These are phyloP conservation scores for Fusarium drepaniforme DNA, from an alignment of 2,329 filamentous ascomycete species.

Conservation along the genomic window DNA sequence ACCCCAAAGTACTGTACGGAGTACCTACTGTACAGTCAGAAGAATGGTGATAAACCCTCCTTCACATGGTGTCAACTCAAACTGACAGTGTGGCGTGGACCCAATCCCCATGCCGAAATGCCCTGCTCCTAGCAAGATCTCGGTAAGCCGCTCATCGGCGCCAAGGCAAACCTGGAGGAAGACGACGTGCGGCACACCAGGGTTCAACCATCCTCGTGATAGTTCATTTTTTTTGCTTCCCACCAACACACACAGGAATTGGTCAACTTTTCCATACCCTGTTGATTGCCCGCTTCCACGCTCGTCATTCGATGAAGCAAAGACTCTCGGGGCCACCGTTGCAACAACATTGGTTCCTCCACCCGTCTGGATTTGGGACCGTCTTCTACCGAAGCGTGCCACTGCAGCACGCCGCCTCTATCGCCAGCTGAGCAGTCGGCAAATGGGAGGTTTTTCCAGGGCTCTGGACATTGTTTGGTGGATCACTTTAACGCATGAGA, in stretches of 20 bases:
- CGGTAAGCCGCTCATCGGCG: constrained; percentile 20
- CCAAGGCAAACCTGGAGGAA: constrained; percentile 18
- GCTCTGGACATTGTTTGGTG: constrained; percentile 43
- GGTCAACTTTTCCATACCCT: constrained; percentile 8
- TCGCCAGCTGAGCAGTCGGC: constrained; percentile 31
- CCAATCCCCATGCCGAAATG: constrained; percentile 33
- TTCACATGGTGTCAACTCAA: constrained; percentile 30
- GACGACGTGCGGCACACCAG: constrained; percentile 17
- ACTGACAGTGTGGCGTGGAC: constrained; percentile 31
- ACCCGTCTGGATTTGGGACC: constrained; percentile 26
- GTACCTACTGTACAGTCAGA: neutral
- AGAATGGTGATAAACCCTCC: constrained; percentile 26
- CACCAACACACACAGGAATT: neutral
- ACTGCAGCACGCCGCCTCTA: constrained; percentile 44
- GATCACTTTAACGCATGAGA: constrained; percentile 43
- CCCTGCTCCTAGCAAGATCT: constrained; percentile 36
- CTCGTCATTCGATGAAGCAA: constrained; percentile 24
- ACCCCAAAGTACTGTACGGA: neutral
- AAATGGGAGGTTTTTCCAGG: constrained; percentile 48
- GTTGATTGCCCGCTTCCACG: neutral
- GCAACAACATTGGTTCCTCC: constrained; percentile 24
- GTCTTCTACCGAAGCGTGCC: constrained; percentile 37
- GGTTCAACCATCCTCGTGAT: constrained; percentile 31
- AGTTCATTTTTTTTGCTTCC: constrained; percentile 20
- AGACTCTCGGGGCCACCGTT: constrained; percentile 30